phyloP scores from a whole-genome alignment of 2,329 filamentous ascomycete genomes.

The Diaporthe citriasiana region DNA sequence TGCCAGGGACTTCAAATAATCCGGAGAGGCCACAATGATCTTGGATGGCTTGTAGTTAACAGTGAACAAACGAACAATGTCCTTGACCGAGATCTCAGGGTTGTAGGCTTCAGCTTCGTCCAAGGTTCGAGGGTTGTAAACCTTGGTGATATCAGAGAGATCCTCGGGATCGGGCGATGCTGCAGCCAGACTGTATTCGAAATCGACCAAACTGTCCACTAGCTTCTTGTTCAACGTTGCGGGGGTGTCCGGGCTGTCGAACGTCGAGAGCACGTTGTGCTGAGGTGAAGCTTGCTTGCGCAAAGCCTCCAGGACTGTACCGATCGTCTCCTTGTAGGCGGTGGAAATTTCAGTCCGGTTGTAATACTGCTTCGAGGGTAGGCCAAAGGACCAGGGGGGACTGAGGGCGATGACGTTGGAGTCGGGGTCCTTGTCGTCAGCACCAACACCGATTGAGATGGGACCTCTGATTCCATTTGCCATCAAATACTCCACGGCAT shows the following conservation, averaged over 20 bases:
- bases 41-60: constrained; percentile 39
- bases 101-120: constrained; percentile 41
- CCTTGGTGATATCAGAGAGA: constrained; percentile 42
- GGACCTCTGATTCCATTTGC: constrained; percentile 52
- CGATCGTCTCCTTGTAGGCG: constrained; percentile 64
- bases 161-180: constrained; percentile 43
- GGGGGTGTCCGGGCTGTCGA: constrained; percentile 47
- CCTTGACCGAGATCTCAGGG: constrained; percentile 41
- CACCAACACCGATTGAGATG: constrained; percentile 58
- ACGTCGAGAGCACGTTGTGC: constrained; percentile 41
- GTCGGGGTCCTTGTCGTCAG: constrained; percentile 60
- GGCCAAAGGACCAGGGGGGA: constrained; percentile 66
- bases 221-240: constrained; percentile 47
- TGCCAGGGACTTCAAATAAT: constrained; percentile 72
- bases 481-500: constrained; percentile 61
- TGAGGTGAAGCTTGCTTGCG: constrained; percentile 25
- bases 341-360: constrained; percentile 65
- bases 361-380: constrained; percentile 74
- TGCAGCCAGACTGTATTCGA: constrained; percentile 44
- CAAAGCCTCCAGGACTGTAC: constrained; percentile 52
- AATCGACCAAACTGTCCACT: constrained; percentile 46
- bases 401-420: constrained; percentile 54
- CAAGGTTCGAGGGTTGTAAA: constrained; percentile 40
- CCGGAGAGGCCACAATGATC: constrained; percentile 53
- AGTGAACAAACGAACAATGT: constrained; percentile 41